Evolutionary conservation across 2,329 filamentous ascomycete species (phyloP), one percentile per base, ranked within the genome.

Genomic region (Calonectria ilicicola): DNA sequence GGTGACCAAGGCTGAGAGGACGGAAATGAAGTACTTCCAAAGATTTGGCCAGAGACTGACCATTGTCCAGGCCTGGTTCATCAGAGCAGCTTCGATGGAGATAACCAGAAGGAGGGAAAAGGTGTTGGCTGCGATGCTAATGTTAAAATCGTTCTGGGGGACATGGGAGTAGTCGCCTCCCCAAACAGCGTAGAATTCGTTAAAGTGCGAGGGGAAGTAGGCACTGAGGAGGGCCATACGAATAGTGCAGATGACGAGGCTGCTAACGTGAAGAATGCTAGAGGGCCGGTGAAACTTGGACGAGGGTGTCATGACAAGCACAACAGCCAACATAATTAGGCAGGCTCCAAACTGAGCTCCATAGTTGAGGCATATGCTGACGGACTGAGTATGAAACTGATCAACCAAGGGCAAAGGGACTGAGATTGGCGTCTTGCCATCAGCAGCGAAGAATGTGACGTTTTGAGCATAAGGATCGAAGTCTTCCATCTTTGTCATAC

Each of bases 271-370:
- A 78, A 95, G 85, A 74, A 92, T 79, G 81, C 93, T 94, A 23
- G 94, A 88, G 0, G 87, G 80, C 2, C 92, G 92, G 65, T 85
- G 85, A 72, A 94, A 89, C 81, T 94, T 95, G 75, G 90, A 86
- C 0, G 86, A 81, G 23, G 90, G 90, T 0, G 94, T 95, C 82
- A 96, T 88, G 70, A 93, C 79, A 14, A 95, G 84, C 3, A 96
- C 85, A 35, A 93, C 86, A 51, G 93, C 76, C 21, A 96, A 85
- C 79, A 95, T 89, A 72, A 93, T 84, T 70, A 92, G 75, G 58
- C 90, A 91, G 27, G 93, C 91, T 35, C 94, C 94, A 65, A 95
- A 87, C 81, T 96, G 94, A 21, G 89, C 84, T 65, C 90, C 92
- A 81, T 93, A 94, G 83, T 92, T 93, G 86, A 94, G 91, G 80